Base-by-base conservation (phyloP, 805 yeast species). In the Metschnikowia orientalis region DNA sequence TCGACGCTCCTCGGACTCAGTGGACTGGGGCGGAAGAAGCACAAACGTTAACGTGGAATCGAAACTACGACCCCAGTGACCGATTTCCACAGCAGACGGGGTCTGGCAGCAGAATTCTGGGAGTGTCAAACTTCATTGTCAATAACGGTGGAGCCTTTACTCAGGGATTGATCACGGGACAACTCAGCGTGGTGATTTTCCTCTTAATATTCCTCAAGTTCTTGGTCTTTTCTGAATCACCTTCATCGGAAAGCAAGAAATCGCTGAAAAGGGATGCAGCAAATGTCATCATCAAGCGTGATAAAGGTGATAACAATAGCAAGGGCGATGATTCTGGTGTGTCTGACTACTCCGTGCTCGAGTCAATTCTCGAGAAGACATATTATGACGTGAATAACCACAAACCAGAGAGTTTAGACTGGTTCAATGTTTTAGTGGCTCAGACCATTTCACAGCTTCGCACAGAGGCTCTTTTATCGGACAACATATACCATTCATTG, bases 351-450 rank as follows among this genome's bases (percentile, higher is more conserved):
- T 44, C 55, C 6, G 54, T 50, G 23, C 45, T 62, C 8, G 44
- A 53, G 10, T 41, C 64, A n/a, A 85, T 92, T 13, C 63, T 92
- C 23, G 97, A 90, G 43, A 89, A 88, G 48, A 88, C 97, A 0
- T 87, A 87, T 53, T 92, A 92, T 57, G 84, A 92, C 51, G 97
- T 92, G 2, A 78, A 79, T 28, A 79, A 77, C 16, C 98, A 92
- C 55, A 69, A 79, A 11, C 75, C 97, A 0, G 98, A 92, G 61
- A 82, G 96, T 0, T 62, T 92, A 40, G 98, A 92, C 56, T 92
- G 98, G 98, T 87, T 92, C 57, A 92, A 90, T 44, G 97, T 92
- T 1, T 66, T 92, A 22, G 73, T 92, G 12, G 98, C 97, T 0
- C 97, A 92, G 55, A 79, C 88, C 6, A 78, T 92, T 16, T 76